phyloP scores from a whole-genome alignment of 148 eudicot species.

The Fagopyrum homotropicum region DNA sequence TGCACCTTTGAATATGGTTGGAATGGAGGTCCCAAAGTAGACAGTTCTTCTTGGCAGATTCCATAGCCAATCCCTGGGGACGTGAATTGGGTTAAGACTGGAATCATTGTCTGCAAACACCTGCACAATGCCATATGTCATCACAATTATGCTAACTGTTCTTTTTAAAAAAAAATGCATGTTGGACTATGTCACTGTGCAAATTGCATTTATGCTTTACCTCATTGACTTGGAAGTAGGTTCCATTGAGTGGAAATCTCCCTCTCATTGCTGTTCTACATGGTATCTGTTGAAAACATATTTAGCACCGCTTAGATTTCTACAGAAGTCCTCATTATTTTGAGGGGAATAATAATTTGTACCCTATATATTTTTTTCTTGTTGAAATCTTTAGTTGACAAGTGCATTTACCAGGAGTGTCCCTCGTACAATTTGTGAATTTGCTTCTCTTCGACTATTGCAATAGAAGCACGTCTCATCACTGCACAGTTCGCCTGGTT shows the following conservation, averaged over 20 bases:
- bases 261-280: constrained; percentile 41
- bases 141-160: not conserved
- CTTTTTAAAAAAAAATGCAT: not conserved
- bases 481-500: constrained; percentile 50
- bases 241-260: constrained; percentile 47
- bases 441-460: constrained; percentile 78
- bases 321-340: not conserved
- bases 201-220: constrained; percentile 15
- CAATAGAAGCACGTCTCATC: constrained; percentile 75
- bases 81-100: constrained; percentile 64
- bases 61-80: constrained; percentile 83
- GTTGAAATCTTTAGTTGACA: not conserved
- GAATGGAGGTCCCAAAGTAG: constrained; percentile 80
- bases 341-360: not conserved
- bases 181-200: not conserved
- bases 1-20: constrained; percentile 81
- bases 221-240: constrained; percentile 48
- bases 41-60: constrained; percentile 79
- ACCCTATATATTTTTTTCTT: not conserved
- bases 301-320: not conserved
- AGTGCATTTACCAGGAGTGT: constrained; percentile 71
- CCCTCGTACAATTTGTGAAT: constrained; percentile 71
- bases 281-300: constrained; percentile 31
- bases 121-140: constrained; percentile 26
- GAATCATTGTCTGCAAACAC: constrained; percentile 93